These are phyloP conservation scores for Apiospora aurea DNA, from an alignment of 2,329 filamentous ascomycete genomes.

Conservation along the genomic window DNA sequence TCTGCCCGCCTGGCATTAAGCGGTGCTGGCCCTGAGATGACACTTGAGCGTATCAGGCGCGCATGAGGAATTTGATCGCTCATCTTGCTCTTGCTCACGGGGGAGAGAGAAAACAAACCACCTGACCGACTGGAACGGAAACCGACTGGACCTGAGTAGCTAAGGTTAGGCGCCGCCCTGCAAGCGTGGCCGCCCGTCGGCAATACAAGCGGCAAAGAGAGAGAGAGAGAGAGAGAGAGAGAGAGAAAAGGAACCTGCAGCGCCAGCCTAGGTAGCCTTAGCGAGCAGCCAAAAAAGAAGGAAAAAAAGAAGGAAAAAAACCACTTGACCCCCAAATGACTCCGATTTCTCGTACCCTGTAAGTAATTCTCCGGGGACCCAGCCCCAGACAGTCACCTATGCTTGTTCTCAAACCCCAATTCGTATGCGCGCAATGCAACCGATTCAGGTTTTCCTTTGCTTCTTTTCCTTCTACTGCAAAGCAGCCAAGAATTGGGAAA, in stretches of 20 bases:
- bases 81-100: not conserved
- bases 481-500: not conserved
- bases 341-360: not conserved
- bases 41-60: constrained; percentile 18
- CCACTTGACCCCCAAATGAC: constrained; percentile 21
- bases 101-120: not conserved
- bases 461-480: not conserved
- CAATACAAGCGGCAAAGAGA: constrained; percentile 6
- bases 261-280: not conserved
- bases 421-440: constrained; percentile 10
- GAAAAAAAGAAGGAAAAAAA: not conserved
- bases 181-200: not conserved
- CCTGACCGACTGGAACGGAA: not conserved
- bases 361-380: constrained; percentile 9
- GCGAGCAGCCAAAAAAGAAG: not conserved
- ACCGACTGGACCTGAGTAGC: not conserved
- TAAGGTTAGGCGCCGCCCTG: constrained; percentile 12
- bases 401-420: constrained; percentile 12
- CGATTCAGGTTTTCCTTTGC: not conserved
- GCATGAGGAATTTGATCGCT: not conserved
- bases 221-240: too few relatives aligned
- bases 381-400: not conserved
- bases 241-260: not conserved
- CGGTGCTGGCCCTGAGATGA: not conserved
- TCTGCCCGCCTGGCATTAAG: not conserved